A percentile compares a stretch with the other conserved stretches of the same genome.
phyloP scores from a whole-genome alignment of 768 basidiomycete species.

The Dacryopinax primogenitus region DNA sequence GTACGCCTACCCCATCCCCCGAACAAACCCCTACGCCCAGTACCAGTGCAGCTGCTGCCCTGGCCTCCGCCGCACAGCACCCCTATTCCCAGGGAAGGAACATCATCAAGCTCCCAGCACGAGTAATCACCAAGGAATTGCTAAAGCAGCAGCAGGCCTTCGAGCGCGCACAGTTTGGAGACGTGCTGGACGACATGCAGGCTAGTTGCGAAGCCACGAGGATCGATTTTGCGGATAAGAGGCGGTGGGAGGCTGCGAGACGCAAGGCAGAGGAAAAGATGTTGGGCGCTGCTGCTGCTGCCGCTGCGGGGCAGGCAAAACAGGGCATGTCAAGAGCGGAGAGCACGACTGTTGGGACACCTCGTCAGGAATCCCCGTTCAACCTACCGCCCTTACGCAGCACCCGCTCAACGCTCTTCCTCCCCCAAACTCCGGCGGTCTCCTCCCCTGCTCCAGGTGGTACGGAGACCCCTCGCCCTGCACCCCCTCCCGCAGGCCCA shows the following conservation, averaged over 20 bases:
- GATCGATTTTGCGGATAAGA: not conserved
- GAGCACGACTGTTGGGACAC: slow-evolving; percentile 10
- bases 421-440: slow-evolving; percentile 24
- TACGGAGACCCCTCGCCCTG: slow-evolving; percentile 11
- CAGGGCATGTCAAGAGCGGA: slow-evolving; percentile 32
- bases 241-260: not conserved
- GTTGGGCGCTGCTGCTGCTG: slow-evolving; percentile 11
- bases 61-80: not conserved
- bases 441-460: slow-evolving; percentile 11
- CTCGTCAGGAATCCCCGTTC: not conserved
- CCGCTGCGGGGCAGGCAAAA: slow-evolving; percentile 17
- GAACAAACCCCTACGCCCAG: not conserved
- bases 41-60: not conserved
- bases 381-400: slow-evolving; percentile 16
- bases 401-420: slow-evolving; percentile 32
- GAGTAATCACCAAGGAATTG: not conserved
- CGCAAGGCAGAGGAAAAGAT: not conserved
- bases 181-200: not conserved
- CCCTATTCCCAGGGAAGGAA: too few species aligned
- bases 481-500: slow-evolving; percentile 17
- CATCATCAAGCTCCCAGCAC: slow-evolving; percentile 1
- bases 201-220: not conserved
- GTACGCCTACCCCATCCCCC: not conserved
- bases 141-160: not conserved
- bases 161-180: not conserved